Base-by-base conservation (phyloP, 208 protist species). In the Crithidia acanthocephali region DNA sequence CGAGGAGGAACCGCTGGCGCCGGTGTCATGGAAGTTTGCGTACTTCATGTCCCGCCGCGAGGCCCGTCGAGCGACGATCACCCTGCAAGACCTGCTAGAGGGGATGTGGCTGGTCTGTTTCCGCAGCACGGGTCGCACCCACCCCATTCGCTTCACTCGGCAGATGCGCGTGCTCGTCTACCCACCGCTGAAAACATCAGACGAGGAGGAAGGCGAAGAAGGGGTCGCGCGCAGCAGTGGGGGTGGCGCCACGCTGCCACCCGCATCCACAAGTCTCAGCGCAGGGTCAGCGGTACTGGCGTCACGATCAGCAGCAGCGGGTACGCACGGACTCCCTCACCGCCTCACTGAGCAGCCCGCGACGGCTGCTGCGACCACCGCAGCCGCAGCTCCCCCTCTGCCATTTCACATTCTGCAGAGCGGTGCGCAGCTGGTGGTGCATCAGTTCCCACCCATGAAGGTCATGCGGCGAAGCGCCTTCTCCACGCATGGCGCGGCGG, bases 21-120 rank as follows among this genome's bases (percentile, higher is more conserved):
- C 85, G 2, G 81, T 94, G 28, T 96, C 88, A n/a, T 96, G 88
- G 86, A 96, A 96, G 74, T 96, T 94, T 72, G 88, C 88, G 23
- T 96, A 86, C 69, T 88, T 90, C 74, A 96, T 94, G 88, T 90
- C 91, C 23, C 74, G 70, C 15, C 84, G 88, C 18, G 88, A 94
- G 37, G 76, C 85, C 10, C 64, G 61, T 2, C 84, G 91, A 5
- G 35, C 51, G 8, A 56, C 32, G 22, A 48, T 96, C 18, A 85
- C 80, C 2, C 40, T 86, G 70, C 77, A 87, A 27, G 91, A 93
- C 40, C 70, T 96, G 13, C 44, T 91, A 7, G 74, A 88, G 22
- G 72, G 73, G 16, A 83, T 68, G 51, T 96, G 88, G 87, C 66
- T 79, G 18, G 77, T 88, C 30, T 88, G 76, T 68, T 90, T 93